A percentile compares a stretch with the other conserved stretches of the same genome.
Evolutionary conservation across 306 rosid genomes (phyloP).

Genomic region (Trifolium subterraneum): DNA sequence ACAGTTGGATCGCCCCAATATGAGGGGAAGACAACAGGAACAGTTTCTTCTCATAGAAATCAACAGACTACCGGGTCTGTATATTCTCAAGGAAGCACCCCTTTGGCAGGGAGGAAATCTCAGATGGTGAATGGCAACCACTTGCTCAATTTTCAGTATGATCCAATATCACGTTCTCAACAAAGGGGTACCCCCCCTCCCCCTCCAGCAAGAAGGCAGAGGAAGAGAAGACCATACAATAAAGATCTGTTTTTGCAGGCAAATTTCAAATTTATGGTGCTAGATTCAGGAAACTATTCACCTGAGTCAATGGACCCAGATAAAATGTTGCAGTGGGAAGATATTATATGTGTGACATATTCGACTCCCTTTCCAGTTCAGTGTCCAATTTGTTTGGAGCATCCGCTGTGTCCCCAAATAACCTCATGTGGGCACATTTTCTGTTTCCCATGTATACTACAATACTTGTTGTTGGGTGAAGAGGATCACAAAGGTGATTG

Average conservation of each 20-base stretch:
- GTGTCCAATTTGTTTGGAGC: constrained; percentile 97
- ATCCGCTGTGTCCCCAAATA: constrained; percentile 91
- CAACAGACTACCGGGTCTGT: constrained; percentile 50
- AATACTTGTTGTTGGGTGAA: constrained; percentile 80
- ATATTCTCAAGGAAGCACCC: constrained; percentile 59
- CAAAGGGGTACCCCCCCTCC: constrained; percentile 84
- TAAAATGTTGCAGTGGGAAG: constrained; percentile 95
- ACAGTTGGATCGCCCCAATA: constrained; percentile 53
- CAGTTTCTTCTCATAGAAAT: constrained; percentile 47
- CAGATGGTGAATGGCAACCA: constrained; percentile 81
- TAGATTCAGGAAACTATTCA: constrained; percentile 73
- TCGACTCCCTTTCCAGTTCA: constrained; percentile 75
- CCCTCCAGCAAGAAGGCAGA: constrained; percentile 74
- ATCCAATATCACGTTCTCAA: constrained; percentile 81
- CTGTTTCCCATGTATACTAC: constrained; percentile 93
- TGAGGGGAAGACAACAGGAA: constrained; percentile 51
- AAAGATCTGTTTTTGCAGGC: constrained; percentile 96
- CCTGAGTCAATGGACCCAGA: constrained; percentile 85
- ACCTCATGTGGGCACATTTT: constrained; percentile 96
- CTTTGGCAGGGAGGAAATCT: constrained; percentile 65
- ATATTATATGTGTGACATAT: constrained; percentile 81
- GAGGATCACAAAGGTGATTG: constrained; percentile 91
- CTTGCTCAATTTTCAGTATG: constrained; percentile 92
- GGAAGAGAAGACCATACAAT: constrained; percentile 81
- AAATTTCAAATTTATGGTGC: constrained; percentile 83